Base-by-base conservation (phyloP, 2,329 filamentous ascomycete species). In the Lachnellula subtilissima region DNA sequence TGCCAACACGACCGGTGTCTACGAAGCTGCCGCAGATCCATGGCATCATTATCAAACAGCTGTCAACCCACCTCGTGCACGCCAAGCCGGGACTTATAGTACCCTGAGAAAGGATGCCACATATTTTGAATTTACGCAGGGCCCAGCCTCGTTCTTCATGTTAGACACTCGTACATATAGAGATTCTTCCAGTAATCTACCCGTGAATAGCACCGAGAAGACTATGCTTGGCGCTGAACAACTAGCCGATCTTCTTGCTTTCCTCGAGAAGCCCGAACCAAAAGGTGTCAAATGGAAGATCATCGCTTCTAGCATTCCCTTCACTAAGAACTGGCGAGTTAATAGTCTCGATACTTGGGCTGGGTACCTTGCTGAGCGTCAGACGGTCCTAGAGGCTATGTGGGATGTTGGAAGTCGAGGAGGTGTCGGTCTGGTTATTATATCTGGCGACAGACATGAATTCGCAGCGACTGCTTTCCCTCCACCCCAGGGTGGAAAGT, bases 251-350 rank as follows among this genome's bases (percentile, higher is more conserved):
- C 81, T 99, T 2, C 76, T 97, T 5, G 78, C 79, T 4, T 99
- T 88, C 81, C 78, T 99, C 19, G 76, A 77, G 11, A 83, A 81
- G 1, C 85, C 88, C 0, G 88, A 91, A 60, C 87, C 89, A 0
- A 75, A 76, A 32, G 90, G 91, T 1, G 86, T 97, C 0, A 86
- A 87, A 67, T 99, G 94, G 93, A 97, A 97, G 75, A 85, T 99
- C 65, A 78, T 99, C 50, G 86, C 92, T 17, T 92, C 89, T 40
- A 92, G 89, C 17, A 88, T 97, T 5, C 94, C 94, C 0, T 96
- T 99, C 70, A 97, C 94, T 6, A 96, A 96, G 75, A 99, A 99
- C 72, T 99, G 94, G 93, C 87, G 85, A 23, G 83, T 96, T 61
- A 93, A 94, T 61, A 85, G 84, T 2, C 79, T 86, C 59, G 94